A percentile compares a stretch with the other conserved stretches of the same genome.
phyloP scores from a whole-genome alignment of 1,139 yeast genomes.

The Pichia sp. region DNA sequence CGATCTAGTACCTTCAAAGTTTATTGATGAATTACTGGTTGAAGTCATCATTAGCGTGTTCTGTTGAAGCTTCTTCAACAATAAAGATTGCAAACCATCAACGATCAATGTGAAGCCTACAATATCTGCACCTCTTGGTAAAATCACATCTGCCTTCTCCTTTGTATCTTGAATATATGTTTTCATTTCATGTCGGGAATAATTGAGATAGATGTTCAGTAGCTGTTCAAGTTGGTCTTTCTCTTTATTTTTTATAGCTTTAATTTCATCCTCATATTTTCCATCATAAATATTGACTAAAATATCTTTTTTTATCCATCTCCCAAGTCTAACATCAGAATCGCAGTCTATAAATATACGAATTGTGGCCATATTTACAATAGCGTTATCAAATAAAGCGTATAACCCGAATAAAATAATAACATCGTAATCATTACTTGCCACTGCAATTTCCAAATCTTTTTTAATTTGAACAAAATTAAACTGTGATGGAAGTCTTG shows the following conservation, averaged over 20 bases:
- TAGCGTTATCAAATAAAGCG: slow-evolving; percentile 59
- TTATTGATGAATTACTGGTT: neutral
- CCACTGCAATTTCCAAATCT: slow-evolving; percentile 13
- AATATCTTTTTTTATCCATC: slow-evolving; percentile 46
- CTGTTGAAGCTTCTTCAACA: slow-evolving; percentile 20
- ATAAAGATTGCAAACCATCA: slow-evolving; percentile 58
- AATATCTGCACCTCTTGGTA: slow-evolving; percentile 67
- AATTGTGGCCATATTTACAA: slow-evolving; percentile 56
- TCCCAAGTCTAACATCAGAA: slow-evolving; percentile 72
- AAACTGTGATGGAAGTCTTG: slow-evolving; percentile 30
- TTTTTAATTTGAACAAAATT: slow-evolving; percentile 33
- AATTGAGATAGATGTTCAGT: slow-evolving; percentile 53
- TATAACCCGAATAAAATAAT: slow-evolving; percentile 72
- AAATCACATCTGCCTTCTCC: slow-evolving; percentile 71
- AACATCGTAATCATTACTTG: slow-evolving; percentile 30
- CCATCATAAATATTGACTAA: slow-evolving; percentile 4
- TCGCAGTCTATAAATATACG: slow-evolving; percentile 82
- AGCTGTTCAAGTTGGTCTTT: slow-evolving; percentile 39
- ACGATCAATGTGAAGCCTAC: slow-evolving; percentile 62
- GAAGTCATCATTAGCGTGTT: neutral
- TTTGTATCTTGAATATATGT: slow-evolving; percentile 72
- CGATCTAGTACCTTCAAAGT: neutral
- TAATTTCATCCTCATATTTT: neutral
- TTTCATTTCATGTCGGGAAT: slow-evolving; percentile 72
- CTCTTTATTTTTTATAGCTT: slow-evolving; percentile 10